Evolutionary conservation across 768 basidiomycete species (phyloP).

Genomic region (Galerina sulciceps): DNA sequence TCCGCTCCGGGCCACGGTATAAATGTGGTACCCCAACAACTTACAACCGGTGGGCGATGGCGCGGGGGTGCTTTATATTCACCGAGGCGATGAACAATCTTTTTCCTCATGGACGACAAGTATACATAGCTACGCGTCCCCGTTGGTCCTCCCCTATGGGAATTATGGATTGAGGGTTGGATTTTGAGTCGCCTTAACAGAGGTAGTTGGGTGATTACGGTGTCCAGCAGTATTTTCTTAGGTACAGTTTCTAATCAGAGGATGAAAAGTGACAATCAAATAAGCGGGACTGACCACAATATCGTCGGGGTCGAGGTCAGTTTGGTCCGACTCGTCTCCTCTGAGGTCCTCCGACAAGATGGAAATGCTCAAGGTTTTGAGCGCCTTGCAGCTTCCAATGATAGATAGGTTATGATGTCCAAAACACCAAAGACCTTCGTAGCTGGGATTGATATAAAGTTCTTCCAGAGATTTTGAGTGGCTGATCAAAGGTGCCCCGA

Average conservation of each 20-base stretch:
- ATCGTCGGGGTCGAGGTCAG: background rate
- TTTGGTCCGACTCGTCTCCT: too few species aligned
- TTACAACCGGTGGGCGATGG: background rate
- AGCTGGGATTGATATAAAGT: background rate
- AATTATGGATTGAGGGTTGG: background rate
- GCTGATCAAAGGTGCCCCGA: background rate
- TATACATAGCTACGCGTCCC: background rate
- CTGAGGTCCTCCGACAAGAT: too few species aligned
- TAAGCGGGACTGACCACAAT: background rate
- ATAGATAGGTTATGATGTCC: background rate
- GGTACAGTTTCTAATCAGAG: background rate
- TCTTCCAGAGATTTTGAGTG: background rate
- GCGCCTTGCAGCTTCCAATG: too few species aligned
- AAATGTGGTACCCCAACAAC: background rate
- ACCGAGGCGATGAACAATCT: background rate
- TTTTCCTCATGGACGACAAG: background rate
- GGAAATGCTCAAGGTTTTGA: too few species aligned
- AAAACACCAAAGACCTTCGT: constrained; percentile 6
- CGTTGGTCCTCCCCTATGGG: background rate
- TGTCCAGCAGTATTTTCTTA: background rate
- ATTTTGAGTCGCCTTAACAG: background rate
- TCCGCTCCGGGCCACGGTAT: too few species aligned
- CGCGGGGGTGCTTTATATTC: background rate
- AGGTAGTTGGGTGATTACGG: background rate
- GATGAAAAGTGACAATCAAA: background rate